Evolutionary conservation across 164 flowering plant genomes (phyloP).

Genomic region (Cinnamomum chago): DNA sequence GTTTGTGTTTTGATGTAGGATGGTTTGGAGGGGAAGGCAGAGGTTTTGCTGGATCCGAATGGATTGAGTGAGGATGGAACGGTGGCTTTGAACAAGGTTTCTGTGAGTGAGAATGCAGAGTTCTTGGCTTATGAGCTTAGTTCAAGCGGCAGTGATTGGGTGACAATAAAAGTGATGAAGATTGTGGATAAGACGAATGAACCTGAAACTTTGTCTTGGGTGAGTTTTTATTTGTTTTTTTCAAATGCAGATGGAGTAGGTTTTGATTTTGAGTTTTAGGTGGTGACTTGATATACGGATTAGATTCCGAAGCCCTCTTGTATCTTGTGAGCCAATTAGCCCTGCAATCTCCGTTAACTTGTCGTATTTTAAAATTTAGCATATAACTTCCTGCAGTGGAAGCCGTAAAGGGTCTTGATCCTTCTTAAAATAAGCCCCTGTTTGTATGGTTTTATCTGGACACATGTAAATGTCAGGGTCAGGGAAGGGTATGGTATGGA

Average conservation of each 20-base stretch:
- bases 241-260: too few relatives aligned
- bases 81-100: constrained; percentile 48
- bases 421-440: too few relatives aligned
- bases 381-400: too few relatives aligned
- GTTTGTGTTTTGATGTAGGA: constrained; percentile 37
- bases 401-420: too few relatives aligned
- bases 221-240: constrained; percentile 20
- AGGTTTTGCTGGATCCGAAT: constrained; percentile 94
- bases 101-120: constrained; percentile 85
- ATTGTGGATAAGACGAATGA: constrained; percentile 59
- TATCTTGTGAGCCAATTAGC: too few relatives aligned
- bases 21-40: constrained; percentile 71
- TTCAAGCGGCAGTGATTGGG: constrained; percentile 98
- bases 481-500: too few relatives aligned
- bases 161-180: constrained; percentile 80
- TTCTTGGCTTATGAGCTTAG: constrained; percentile 86
- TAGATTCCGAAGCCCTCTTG: too few relatives aligned
- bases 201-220: constrained; percentile 80
- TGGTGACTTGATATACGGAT: neutral
- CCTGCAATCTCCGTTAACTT: too few relatives aligned
- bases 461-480: too few relatives aligned
- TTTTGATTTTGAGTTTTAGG: neutral
- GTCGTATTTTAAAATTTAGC: too few relatives aligned
- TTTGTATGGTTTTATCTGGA: too few relatives aligned
- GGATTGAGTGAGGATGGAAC: constrained; percentile 93